These are phyloP conservation scores for Phytopythium aichiense DNA, from an alignment of 352 stramenopile genomes.

Conservation along the genomic window DNA sequence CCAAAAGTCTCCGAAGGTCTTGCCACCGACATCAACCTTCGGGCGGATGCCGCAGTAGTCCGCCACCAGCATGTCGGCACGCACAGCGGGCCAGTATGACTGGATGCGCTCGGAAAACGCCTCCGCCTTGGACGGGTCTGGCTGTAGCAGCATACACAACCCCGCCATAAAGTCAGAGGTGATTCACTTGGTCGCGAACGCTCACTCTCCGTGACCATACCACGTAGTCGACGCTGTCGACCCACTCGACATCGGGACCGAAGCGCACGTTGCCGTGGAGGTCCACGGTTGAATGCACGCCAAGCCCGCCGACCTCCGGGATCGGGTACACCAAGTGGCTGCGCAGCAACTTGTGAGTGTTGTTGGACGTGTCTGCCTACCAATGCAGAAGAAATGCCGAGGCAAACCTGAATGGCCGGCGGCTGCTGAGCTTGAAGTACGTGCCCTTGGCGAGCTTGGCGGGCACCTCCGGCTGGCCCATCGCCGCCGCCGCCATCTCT, in stretches of 20 bases:
- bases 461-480: constrained; percentile 27
- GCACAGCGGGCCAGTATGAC: constrained; percentile 92
- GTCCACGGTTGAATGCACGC: constrained; percentile 96
- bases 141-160: constrained; percentile 14
- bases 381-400: not conserved
- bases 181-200: not conserved
- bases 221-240: constrained; percentile 85
- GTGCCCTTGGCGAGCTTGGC: constrained; percentile 93
- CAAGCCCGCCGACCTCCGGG: constrained; percentile 92
- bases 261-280: constrained; percentile 91
- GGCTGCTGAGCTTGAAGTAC: constrained; percentile 90
- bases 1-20: constrained; percentile 87
- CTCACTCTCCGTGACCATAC: constrained; percentile 18
- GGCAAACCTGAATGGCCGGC: constrained; percentile 54
- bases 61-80: constrained; percentile 67
- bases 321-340: constrained; percentile 95
- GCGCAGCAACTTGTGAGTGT: not conserved
- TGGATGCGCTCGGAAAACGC: constrained; percentile 69
- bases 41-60: constrained; percentile 97
- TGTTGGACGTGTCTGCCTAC: not conserved
- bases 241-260: constrained; percentile 96
- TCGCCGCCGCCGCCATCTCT: constrained; percentile 9
- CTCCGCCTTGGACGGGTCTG: constrained; percentile 51
- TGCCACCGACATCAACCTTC: constrained; percentile 83
- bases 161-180: not conserved